Evolutionary conservation across 2,329 filamentous ascomycete genomes (phyloP).

Genomic region (Verticillium albo-atrum): DNA sequence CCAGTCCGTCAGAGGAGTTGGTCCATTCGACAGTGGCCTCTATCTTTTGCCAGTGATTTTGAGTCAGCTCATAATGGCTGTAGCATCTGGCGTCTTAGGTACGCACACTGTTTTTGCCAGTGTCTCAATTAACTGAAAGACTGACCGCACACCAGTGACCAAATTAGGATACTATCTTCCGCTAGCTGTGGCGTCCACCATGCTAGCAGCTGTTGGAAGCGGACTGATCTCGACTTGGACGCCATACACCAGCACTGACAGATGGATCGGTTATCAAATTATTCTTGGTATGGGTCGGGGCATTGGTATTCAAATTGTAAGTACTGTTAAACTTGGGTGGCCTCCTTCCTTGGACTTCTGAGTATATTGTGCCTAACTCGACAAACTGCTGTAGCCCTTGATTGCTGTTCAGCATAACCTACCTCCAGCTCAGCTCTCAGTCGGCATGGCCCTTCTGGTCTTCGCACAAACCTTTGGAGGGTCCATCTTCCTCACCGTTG

Average conservation of each 20-base stretch:
- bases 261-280: neutral
- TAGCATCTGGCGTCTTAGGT: slow-evolving; percentile 8
- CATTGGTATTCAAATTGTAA: slow-evolving; percentile 37
- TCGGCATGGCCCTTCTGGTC: slow-evolving; percentile 21
- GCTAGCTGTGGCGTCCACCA: slow-evolving; percentile 25
- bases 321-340: slow-evolving; percentile 45
- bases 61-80: slow-evolving; percentile 5
- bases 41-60: slow-evolving; percentile 9
- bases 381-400: slow-evolving; percentile 22
- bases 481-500: slow-evolving; percentile 38
- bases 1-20: slow-evolving; percentile 13
- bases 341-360: slow-evolving; percentile 29
- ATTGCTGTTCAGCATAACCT: slow-evolving; percentile 23
- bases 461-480: slow-evolving; percentile 41
- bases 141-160: slow-evolving; percentile 26
- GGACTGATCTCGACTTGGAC: slow-evolving; percentile 34
- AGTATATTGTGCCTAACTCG: slow-evolving; percentile 24
- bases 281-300: neutral
- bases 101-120: neutral
- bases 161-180: slow-evolving; percentile 14
- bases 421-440: slow-evolving; percentile 15
- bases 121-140: neutral
- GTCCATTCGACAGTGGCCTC: slow-evolving; percentile 16
- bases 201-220: slow-evolving; percentile 27
- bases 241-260: slow-evolving; percentile 21